Percentiles rank a stretch among this genome's conserved stretches.
These are phyloP conservation scores for Plasmodium knowlesi DNA, from an alignment of 169 alveolate genomes.

Conservation along the genomic window DNA sequence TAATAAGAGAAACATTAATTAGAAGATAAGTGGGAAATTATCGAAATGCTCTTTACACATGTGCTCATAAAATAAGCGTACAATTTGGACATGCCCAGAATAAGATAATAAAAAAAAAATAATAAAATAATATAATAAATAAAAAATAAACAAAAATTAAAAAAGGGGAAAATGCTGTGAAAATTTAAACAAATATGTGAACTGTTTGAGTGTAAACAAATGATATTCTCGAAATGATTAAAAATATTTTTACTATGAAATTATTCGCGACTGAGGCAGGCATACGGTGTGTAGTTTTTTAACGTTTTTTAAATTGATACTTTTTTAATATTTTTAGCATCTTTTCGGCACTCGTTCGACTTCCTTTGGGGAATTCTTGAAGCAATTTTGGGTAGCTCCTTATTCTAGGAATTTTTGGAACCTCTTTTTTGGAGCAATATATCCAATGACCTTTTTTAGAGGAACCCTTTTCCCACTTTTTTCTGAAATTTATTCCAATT, in stretches of 20 bases:
- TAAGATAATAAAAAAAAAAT: not conserved
- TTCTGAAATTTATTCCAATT: not conserved
- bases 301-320: not conserved
- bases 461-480: not conserved
- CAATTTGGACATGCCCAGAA: conserved; percentile 41
- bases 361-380: not conserved
- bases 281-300: not conserved
- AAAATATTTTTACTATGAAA: conserved; percentile 1
- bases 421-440: not conserved
- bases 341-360: not conserved
- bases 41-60: not conserved
- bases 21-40: not conserved
- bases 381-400: not conserved
- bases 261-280: not conserved
- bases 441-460: not conserved
- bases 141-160: conserved; percentile 2
- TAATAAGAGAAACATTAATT: not conserved
- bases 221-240: not conserved
- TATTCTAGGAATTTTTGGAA: not conserved
- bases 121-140: not conserved
- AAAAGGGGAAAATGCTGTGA: conserved; percentile 6
- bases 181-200: conserved; percentile 4
- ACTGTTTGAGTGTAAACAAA: conserved; percentile 11
- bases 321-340: not conserved
- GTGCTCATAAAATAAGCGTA: conserved; percentile 20